Percentiles rank a stretch among this genome's conserved stretches.
Conservation (phyloP, 495 filamentous ascomycete species). For the Penicillium alfredii region DNA sequence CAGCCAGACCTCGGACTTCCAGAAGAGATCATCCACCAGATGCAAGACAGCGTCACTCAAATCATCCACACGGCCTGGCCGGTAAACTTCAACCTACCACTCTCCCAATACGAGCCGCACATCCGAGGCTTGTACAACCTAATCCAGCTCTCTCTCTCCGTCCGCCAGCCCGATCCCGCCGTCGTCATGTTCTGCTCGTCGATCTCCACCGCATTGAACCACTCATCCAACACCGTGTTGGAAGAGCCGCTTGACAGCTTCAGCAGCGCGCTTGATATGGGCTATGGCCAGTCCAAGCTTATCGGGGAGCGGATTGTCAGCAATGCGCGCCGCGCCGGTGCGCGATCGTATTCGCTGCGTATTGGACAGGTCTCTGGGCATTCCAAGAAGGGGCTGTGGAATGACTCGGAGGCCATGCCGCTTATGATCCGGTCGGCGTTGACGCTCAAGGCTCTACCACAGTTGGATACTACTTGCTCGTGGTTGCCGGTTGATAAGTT, state of each 20-base stretch:
- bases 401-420: conserved; percentile 52
- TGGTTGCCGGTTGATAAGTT: conserved; percentile 56
- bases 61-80: conserved; percentile 64
- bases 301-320: conserved; percentile 48
- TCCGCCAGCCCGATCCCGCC: conserved; percentile 36
- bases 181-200: conserved; percentile 48
- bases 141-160: conserved; percentile 46
- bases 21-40: conserved; percentile 25
- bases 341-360: conserved; percentile 43
- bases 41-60: conserved; percentile 39
- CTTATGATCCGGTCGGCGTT: conserved; percentile 51
- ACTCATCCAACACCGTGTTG: conserved; percentile 25
- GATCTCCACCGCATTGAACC: conserved; percentile 41
- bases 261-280: conserved; percentile 40
- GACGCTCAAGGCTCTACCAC: conserved; percentile 45
- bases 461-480: conserved; percentile 37
- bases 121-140: conserved; percentile 50
- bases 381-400: conserved; percentile 50
- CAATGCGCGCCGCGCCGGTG: conserved; percentile 30
- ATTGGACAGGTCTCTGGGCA: conserved; percentile 59
- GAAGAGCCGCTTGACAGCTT: conserved; percentile 31
- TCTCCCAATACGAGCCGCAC: conserved; percentile 36
- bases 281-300: conserved; percentile 55
- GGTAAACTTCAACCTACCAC: conserved; percentile 63
- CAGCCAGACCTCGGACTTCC: conserved; percentile 42